phyloP scores from a whole-genome alignment of 495 filamentous ascomycete genomes.

The Clavariopsis aquatica region DNA sequence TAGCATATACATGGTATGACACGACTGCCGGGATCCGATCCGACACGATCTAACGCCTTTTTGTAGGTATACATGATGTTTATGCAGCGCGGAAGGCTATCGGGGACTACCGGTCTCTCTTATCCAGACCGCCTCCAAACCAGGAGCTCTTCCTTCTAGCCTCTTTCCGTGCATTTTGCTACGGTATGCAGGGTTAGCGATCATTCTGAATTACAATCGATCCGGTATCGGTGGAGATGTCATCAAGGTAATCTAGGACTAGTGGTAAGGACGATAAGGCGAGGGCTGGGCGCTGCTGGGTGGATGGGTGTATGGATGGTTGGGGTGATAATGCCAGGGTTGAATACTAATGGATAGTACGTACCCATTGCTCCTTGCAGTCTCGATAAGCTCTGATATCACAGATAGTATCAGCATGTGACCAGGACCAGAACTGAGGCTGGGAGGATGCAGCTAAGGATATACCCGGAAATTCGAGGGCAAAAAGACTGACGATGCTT shows the following conservation, averaged over 20 bases:
- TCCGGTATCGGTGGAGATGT: not conserved
- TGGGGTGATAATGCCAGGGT: not conserved
- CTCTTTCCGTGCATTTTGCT: slow-evolving; percentile 26
- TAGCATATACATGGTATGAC: not conserved
- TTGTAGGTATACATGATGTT: not conserved
- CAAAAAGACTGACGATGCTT: not conserved
- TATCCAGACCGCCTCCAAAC: not conserved
- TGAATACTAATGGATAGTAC: slow-evolving; percentile 38
- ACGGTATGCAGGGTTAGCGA: slow-evolving; percentile 25
- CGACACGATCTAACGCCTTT: not conserved
- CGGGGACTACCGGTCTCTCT: not conserved
- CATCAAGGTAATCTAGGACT: not conserved
- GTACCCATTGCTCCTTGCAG: slow-evolving; percentile 92
- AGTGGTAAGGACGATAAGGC: slow-evolving; percentile 11
- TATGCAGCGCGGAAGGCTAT: not conserved
- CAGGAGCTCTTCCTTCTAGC: slow-evolving; percentile 25
- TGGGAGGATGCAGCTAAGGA: not conserved
- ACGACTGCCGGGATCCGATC: not conserved
- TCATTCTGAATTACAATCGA: not conserved
- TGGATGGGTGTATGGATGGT: not conserved
- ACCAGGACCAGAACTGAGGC: slow-evolving; percentile 1
- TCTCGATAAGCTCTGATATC: slow-evolving; percentile 78
- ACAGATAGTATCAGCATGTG: slow-evolving; percentile 25
- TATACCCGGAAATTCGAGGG: slow-evolving; percentile 9
- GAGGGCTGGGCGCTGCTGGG: not conserved